Evolutionary conservation across 768 basidiomycete genomes (phyloP).

Genomic region (Tulasnella sp.): DNA sequence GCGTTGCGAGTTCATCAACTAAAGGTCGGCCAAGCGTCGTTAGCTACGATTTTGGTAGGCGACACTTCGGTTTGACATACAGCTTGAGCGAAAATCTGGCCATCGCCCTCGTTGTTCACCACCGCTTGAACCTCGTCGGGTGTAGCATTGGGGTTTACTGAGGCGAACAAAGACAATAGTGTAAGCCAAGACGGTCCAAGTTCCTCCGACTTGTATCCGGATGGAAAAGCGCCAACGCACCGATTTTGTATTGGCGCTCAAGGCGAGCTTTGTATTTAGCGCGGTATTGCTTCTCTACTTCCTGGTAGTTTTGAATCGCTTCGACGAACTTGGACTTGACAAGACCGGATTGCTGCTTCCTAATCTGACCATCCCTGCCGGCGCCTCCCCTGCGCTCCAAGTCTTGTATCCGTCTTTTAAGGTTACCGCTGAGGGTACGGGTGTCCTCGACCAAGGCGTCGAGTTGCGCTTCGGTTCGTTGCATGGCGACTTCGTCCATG

Average conservation of each 20-base stretch:
- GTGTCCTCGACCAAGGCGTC: constrained; percentile 43
- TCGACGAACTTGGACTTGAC: constrained; percentile 21
- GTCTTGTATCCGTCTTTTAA: constrained; percentile 49
- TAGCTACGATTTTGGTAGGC: background rate
- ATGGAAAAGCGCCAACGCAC: constrained; percentile 16
- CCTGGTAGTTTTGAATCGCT: constrained; percentile 24
- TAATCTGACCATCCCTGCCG: constrained; percentile 49
- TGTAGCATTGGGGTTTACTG: constrained; percentile 34
- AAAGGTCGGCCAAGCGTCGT: background rate
- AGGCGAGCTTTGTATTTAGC: constrained; percentile 20
- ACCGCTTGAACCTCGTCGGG: constrained; percentile 32
- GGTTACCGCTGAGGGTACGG: constrained; percentile 41
- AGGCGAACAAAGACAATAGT: constrained; percentile 8
- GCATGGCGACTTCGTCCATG: constrained; percentile 20
- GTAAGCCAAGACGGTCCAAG: background rate
- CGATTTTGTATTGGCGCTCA: constrained; percentile 26
- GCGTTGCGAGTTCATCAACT: constrained; percentile 35
- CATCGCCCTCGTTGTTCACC: constrained; percentile 26
- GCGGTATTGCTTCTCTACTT: constrained; percentile 21
- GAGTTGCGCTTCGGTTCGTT: constrained; percentile 17
- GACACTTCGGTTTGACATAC: constrained; percentile 6
- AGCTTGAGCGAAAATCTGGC: constrained; percentile 31
- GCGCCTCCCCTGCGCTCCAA: constrained; percentile 54
- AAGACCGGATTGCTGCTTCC: constrained; percentile 48
- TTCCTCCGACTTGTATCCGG: background rate